A percentile compares a stretch with the other conserved stretches of the same genome.
phyloP scores from a whole-genome alignment of 768 basidiomycete species.

The Grammothele lineata region DNA sequence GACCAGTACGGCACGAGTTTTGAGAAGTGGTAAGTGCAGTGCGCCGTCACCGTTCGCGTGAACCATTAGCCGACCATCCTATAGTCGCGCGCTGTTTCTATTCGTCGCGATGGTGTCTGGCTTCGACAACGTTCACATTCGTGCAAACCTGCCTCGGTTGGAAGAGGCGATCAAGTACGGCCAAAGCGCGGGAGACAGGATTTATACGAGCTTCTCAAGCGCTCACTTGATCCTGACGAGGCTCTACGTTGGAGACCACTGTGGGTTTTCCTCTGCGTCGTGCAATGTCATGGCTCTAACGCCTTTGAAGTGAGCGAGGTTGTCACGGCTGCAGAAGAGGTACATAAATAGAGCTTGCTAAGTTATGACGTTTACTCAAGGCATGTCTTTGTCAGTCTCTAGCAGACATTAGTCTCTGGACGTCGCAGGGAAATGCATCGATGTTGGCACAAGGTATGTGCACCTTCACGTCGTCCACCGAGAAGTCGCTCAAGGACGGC shows the following conservation, averaged over 20 bases:
- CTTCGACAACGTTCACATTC: conserved; percentile 62
- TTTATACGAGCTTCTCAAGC: conserved; percentile 58
- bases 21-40: conserved; percentile 55
- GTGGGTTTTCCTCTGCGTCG: conserved; percentile 34
- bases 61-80: conserved; percentile 2
- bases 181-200: conserved; percentile 61
- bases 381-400: conserved; percentile 38
- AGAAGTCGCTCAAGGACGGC: background rate
- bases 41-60: background rate
- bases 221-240: conserved; percentile 51
- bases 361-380: background rate
- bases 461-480: too few species aligned
- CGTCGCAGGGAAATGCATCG: conserved; percentile 48
- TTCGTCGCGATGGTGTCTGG: conserved; percentile 62
- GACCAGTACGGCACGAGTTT: conserved; percentile 57
- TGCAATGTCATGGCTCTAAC: background rate
- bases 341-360: conserved; percentile 20
- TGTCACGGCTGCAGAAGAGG: conserved; percentile 57
- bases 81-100: conserved; percentile 56
- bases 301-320: conserved; percentile 50
- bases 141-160: conserved; percentile 54
- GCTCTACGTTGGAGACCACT: conserved; percentile 57
- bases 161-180: conserved; percentile 64
- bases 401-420: conserved; percentile 52
- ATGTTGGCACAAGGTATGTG: conserved; percentile 51